Evolutionary conservation across 2,329 filamentous ascomycete species (phyloP).

Genomic region (Calonectria montana): DNA sequence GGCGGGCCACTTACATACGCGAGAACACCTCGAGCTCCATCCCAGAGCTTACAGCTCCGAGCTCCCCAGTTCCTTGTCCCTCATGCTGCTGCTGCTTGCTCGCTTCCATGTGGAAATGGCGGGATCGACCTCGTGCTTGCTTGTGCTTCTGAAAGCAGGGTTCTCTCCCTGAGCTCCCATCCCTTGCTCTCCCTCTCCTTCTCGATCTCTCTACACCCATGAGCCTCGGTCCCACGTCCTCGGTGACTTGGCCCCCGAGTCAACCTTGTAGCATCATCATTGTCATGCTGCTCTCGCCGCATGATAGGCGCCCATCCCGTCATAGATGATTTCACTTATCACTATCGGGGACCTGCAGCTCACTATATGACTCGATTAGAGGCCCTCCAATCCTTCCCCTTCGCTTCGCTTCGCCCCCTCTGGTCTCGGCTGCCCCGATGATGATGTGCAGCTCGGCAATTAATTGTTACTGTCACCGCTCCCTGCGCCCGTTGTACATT

Average conservation of each 20-base stretch:
- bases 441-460: neutral
- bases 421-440: conserved; percentile 11
- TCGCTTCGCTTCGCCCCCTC: conserved; percentile 1
- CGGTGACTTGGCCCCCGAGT: conserved; percentile 9
- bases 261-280: conserved; percentile 12
- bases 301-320: neutral
- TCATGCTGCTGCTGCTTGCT: neutral
- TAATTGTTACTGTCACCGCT: conserved; percentile 27
- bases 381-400: neutral
- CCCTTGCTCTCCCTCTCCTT: neutral
- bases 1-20: neutral
- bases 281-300: neutral
- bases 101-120: conserved; percentile 15
- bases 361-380: neutral
- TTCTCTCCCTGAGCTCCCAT: neutral
- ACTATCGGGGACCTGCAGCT: conserved; percentile 14
- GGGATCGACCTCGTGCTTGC: conserved; percentile 21
- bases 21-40: neutral
- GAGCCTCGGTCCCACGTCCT: neutral
- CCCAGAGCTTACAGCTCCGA: neutral
- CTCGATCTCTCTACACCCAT: neutral
- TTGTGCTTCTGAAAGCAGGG: neutral
- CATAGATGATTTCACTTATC: conserved; percentile 15
- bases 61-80: neutral
- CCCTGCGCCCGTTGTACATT: neutral